Percentiles rank a stretch among this genome's conserved stretches.
Conservation (phyloP, 441 rosid species). For the Melastoma candidum region DNA sequence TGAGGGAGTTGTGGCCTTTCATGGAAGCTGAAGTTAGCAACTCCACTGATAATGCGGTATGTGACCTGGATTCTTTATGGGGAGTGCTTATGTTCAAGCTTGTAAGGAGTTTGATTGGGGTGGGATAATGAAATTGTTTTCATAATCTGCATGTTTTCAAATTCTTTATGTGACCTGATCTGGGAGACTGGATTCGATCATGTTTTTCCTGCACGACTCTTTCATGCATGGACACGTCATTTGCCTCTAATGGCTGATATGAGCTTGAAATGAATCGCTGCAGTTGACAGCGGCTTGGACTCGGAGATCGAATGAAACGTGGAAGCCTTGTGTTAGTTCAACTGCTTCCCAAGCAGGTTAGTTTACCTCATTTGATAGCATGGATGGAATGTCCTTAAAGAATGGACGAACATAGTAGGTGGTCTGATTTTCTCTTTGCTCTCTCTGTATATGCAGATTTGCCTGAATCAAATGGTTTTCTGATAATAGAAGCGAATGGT, state of each 20-base stretch:
- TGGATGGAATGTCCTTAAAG: not conserved
- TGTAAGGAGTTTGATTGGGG: not conserved
- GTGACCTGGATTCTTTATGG: not conserved
- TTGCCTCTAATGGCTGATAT: not conserved
- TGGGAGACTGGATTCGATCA: not conserved
- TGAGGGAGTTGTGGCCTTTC: conserved; percentile 66
- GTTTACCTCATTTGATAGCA: conserved; percentile 5
- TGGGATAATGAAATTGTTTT: not conserved
- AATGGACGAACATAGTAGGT: not conserved
- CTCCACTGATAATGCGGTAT: conserved; percentile 55
- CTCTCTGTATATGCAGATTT: conserved; percentile 32
- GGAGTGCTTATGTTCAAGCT: not conserved
- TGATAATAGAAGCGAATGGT: conserved; percentile 92
- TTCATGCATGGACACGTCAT: not conserved
- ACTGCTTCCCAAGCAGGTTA: conserved; percentile 49
- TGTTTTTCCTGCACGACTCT: not conserved
- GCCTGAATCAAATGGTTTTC: conserved; percentile 71
- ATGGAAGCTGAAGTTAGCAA: conserved; percentile 63
- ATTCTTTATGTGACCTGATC: no score
- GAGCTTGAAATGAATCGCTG: conserved; percentile 15
- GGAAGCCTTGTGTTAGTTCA: conserved; percentile 57
- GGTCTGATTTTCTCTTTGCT: conserved; percentile 17
- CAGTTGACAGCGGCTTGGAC: conserved; percentile 73
- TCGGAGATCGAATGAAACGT: conserved; percentile 35
- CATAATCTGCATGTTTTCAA: no score